Percentiles rank a stretch among this genome's conserved stretches.
Conservation (phyloP, 352 stramenopile species). For the Pythium volutum region DNA sequence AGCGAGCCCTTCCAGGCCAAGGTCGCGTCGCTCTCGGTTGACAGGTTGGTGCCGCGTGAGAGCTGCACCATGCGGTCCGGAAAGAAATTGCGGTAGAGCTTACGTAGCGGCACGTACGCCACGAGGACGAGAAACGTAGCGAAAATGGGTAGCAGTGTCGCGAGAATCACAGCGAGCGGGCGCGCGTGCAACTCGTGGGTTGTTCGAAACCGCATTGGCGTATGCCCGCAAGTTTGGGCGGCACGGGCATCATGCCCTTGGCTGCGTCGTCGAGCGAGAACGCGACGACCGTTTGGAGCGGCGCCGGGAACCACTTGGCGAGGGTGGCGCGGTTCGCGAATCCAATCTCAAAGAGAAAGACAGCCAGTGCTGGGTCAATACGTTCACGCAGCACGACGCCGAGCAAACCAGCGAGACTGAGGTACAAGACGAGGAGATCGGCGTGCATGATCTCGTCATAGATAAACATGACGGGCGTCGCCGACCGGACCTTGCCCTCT, state of each 20-base stretch:
- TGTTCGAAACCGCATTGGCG: constrained; percentile 13
- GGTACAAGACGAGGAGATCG: constrained; percentile 14
- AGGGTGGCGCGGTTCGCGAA: constrained; percentile 6
- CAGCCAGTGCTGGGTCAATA: constrained; percentile 13
- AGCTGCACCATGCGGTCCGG: constrained; percentile 1
- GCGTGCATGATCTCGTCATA: constrained; percentile 9
- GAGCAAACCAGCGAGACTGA: constrained; percentile 1
- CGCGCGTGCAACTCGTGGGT: constrained; percentile 2
- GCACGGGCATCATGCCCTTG: not conserved
- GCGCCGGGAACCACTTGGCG: constrained; percentile 1
- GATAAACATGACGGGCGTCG: not conserved
- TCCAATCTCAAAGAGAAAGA: constrained; percentile 18
- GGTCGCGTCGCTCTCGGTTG: constrained; percentile 1
- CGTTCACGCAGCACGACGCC: constrained; percentile 9
- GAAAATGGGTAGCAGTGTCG: not conserved
- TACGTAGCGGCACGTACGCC: constrained; percentile 8
- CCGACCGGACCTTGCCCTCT: constrained; percentile 4
- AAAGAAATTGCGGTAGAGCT: constrained; percentile 6
- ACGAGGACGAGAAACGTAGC: constrained; percentile 11
- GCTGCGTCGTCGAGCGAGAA: not conserved
- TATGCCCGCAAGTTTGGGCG: not conserved
- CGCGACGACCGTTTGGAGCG: not conserved
- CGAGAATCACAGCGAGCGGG: not conserved
- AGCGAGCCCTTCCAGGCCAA: constrained; percentile 9
- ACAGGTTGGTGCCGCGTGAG: constrained; percentile 6